These are phyloP conservation scores for Magnusiomyces paraingens DNA, from an alignment of 1,139 yeast genomes.

Conservation along the genomic window DNA sequence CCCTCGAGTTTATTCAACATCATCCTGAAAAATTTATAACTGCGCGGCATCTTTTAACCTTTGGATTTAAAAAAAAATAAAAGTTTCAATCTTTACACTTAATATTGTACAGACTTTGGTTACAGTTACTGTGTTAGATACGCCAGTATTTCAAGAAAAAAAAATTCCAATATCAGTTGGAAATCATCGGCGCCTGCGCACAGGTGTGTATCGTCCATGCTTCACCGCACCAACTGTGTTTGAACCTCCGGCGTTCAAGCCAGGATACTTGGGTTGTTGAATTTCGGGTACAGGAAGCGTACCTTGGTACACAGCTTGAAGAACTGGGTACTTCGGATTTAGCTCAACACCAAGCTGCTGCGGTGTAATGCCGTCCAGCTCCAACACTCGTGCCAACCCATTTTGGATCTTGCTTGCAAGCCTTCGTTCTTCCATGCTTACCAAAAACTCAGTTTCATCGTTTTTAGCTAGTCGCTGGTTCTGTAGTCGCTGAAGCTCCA, in stretches of 20 bases:
- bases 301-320: constrained; percentile 71
- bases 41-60: constrained; percentile 6
- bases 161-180: background rate
- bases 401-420: constrained; percentile 47
- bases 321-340: constrained; percentile 50
- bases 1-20: background rate
- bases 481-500: constrained; percentile 58
- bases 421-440: constrained; percentile 43
- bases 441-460: constrained; percentile 29
- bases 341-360: constrained; percentile 24
- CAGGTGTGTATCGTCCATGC: background rate
- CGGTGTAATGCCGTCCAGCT: constrained; percentile 25
- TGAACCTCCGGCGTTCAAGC: constrained; percentile 14
- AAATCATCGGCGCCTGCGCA: constrained; percentile 4
- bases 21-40: constrained; percentile 4
- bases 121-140: background rate
- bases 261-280: constrained; percentile 26
- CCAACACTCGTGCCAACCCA: constrained; percentile 42
- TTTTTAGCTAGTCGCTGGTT: constrained; percentile 45
- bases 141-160: constrained; percentile 7
- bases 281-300: constrained; percentile 55
- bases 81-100: constrained; percentile 1
- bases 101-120: background rate
- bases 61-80: background rate
- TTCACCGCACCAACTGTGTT: constrained; percentile 5